phyloP scores from a whole-genome alignment of 805 yeast species.

The Wickerhamiella brachini region DNA sequence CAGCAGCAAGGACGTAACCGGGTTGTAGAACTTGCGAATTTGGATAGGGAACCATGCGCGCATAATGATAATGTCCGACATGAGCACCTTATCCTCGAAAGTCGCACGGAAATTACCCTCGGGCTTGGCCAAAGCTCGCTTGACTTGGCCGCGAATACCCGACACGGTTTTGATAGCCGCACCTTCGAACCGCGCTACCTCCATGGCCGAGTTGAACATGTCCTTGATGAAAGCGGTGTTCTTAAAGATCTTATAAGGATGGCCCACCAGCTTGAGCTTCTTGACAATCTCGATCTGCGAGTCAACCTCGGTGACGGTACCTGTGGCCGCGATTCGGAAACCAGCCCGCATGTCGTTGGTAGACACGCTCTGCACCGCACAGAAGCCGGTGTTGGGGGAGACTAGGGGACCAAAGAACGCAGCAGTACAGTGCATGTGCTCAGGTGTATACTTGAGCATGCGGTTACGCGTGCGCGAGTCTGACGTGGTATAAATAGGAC shows the following conservation, averaged over 20 bases:
- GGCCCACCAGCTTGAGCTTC: constrained; percentile 87
- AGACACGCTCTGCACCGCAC: constrained; percentile 84
- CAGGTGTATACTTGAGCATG: constrained; percentile 96
- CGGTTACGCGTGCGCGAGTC: constrained; percentile 97
- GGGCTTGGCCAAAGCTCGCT: constrained; percentile 83
- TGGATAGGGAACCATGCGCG: constrained; percentile 96
- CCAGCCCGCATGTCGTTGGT: constrained; percentile 73
- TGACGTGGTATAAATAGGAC: constrained; percentile 89
- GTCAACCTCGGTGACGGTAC: constrained; percentile 88
- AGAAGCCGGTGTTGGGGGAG: constrained; percentile 94
- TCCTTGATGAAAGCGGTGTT: constrained; percentile 96
- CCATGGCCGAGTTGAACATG: constrained; percentile 85
- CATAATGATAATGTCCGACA: constrained; percentile 71
- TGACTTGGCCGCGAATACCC: constrained; percentile 95
- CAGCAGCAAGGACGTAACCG: constrained; percentile 80
- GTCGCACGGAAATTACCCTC: constrained; percentile 95
- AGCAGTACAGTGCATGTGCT: constrained; percentile 91
- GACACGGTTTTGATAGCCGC: constrained; percentile 93
- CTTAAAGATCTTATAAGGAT: constrained; percentile 84
- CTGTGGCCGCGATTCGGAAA: constrained; percentile 93
- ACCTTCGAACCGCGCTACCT: constrained; percentile 96
- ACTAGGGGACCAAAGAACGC: constrained; percentile 95
- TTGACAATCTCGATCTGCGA: constrained; percentile 82
- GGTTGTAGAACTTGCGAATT: constrained; percentile 84
- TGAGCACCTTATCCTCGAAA: constrained; percentile 84